Conservation (phyloP, 192 early-diverging fungal genomes). For the Umbelopsis vinacea region DNA sequence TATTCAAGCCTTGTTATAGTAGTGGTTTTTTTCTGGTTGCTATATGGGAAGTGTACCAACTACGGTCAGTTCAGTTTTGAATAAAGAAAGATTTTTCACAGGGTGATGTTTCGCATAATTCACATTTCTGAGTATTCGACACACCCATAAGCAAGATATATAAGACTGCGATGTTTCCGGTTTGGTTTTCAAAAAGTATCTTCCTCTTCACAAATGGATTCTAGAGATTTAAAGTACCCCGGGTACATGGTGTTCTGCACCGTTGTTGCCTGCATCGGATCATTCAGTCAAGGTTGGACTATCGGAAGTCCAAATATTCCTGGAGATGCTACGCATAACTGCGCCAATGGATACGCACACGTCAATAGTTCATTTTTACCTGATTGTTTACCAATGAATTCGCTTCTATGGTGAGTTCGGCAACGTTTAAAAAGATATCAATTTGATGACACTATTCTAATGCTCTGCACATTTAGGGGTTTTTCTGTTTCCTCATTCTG, state of each 20-base stretch:
- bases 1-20: neutral
- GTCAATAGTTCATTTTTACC: slow-evolving; percentile 16
- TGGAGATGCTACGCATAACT: slow-evolving; percentile 38
- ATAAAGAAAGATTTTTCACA: slow-evolving; percentile 2
- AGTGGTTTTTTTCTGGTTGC: too few relatives aligned
- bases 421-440: neutral
- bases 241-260: slow-evolving; percentile 50
- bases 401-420: slow-evolving; percentile 30
- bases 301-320: slow-evolving; percentile 54
- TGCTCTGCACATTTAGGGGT: slow-evolving; percentile 30
- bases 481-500: slow-evolving; percentile 53
- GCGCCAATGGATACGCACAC: slow-evolving; percentile 19
- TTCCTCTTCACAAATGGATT: slow-evolving; percentile 39
- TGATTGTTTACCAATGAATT: slow-evolving; percentile 43
- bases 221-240: slow-evolving; percentile 41
- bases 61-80: slow-evolving; percentile 5
- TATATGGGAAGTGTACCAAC: neutral
- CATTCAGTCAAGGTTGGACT: slow-evolving; percentile 48
- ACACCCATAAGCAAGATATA: neutral
- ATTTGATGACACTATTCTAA: neutral
- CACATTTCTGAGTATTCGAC: neutral
- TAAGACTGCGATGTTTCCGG: too few relatives aligned
- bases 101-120: slow-evolving; percentile 5
- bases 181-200: neutral
- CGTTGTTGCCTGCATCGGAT: slow-evolving; percentile 41